Conservation (phyloP, 768 basidiomycete species). For the Lactarius quietus region DNA sequence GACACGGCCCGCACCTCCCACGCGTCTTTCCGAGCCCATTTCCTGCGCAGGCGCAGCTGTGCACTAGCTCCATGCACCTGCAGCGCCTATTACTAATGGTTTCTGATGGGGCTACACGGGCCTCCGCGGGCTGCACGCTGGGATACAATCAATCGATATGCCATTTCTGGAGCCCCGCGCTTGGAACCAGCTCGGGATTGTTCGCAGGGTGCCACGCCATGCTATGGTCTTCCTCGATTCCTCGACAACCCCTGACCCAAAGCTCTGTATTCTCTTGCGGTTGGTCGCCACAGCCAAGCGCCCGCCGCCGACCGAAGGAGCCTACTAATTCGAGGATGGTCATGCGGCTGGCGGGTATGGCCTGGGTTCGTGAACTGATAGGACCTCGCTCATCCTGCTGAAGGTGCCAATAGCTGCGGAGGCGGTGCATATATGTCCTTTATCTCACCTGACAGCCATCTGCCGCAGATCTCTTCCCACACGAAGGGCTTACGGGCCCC, state of each 20-base stretch:
- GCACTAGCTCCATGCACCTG: constrained; percentile 9
- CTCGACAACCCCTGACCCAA: neutral
- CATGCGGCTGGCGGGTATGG: neutral
- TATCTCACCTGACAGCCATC: neutral
- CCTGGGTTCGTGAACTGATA: constrained; percentile 2
- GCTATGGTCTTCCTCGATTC: neutral
- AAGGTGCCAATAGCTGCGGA: neutral
- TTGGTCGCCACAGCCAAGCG: neutral
- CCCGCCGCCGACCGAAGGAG: neutral
- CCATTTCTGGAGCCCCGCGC: constrained; percentile 2
- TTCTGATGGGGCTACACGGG: constrained; percentile 13
- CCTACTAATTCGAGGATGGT: neutral
- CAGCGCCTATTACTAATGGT: neutral
- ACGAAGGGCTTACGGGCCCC: neutral
- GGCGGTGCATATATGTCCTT: neutral
- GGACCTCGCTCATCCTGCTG: neutral
- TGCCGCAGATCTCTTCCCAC: constrained; percentile 8
- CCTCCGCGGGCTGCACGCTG: constrained; percentile 20
- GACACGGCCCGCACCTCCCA: neutral
- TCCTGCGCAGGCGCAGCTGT: constrained; percentile 4
- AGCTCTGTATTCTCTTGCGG: neutral
- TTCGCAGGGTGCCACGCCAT: neutral
- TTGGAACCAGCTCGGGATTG: neutral
- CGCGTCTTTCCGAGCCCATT: neutral
- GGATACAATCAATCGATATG: constrained; percentile 13